Evolutionary conservation across 2,329 filamentous ascomycete genomes (phyloP).

Genomic region (Stagonosporopsis rhizophila): DNA sequence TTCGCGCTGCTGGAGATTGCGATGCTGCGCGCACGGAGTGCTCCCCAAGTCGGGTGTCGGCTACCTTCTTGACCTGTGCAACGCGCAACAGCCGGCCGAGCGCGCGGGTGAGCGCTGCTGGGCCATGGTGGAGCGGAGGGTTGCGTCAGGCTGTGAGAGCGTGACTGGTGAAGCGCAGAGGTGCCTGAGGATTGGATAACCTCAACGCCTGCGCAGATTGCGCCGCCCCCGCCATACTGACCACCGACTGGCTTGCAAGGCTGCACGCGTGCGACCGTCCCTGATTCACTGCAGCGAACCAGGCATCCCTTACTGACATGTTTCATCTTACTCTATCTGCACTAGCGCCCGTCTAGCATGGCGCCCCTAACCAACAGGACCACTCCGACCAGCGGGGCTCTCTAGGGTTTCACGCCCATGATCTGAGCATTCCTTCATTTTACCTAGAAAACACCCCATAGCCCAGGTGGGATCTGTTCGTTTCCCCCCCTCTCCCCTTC

Average conservation of each 20-base stretch:
- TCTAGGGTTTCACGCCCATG: constrained; percentile 45
- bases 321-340: constrained; percentile 40
- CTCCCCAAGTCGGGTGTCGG: constrained; percentile 12
- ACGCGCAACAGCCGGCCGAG: constrained; percentile 4
- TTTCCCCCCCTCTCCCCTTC: constrained; percentile 31
- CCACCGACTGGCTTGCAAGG: constrained; percentile 29
- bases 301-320: constrained; percentile 36
- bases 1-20: constrained; percentile 16
- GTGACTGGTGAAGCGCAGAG: constrained; percentile 12
- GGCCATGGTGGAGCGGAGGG: constrained; percentile 1
- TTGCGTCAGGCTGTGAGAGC: constrained; percentile 8
- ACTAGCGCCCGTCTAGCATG: constrained; percentile 32
- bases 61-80: constrained; percentile 8
- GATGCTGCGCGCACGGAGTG: constrained; percentile 16
- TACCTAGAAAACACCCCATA: constrained; percentile 40
- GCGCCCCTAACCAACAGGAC: constrained; percentile 29
- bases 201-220: constrained; percentile 23
- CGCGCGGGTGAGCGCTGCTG: constrained; percentile 1
- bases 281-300: constrained; percentile 21
- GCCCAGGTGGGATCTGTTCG: constrained; percentile 38
- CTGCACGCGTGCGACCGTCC: constrained; percentile 22
- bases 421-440: constrained; percentile 51
- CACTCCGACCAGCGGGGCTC: constrained; percentile 28
- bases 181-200: constrained; percentile 20
- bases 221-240: constrained; percentile 20